Base-by-base conservation (phyloP, 2,329 filamentous ascomycete species). In the Pseudocercospora macadamiae region DNA sequence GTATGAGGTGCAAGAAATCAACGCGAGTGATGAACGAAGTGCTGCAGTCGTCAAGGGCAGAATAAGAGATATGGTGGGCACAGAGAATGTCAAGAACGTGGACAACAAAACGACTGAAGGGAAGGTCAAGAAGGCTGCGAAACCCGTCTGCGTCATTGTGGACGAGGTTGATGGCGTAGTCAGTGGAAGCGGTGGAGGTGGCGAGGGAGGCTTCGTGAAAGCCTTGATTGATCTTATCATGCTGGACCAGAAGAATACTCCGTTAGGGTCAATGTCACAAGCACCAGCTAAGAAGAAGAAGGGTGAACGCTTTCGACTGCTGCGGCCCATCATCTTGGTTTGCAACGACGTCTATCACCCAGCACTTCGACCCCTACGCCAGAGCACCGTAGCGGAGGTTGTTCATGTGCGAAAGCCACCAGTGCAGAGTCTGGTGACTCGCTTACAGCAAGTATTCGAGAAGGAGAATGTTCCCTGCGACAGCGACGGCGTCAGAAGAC, bases 271-370 rank as follows among this genome's bases (percentile, higher is more conserved):
- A 9, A 42, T 73, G 25, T 64, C 66, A 28, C 73, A 77, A 60
- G 66, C 70, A 14, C 67, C 71, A 1, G 59, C 64, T 18, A 68
- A 64, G 28, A 90, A 86, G 75, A 49, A 91, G 36, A 49, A 85
- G 74, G 88, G 88, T 0, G 93, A 97, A 69, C 89, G 88, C 59
- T 99, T 99, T 71, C 85, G 89, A 39, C 83, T 97, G 62, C 84
- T 96, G 76, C 84, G 95, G 45, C 95, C 95, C 0, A 80, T 99
- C 26, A 91, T 99, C 51, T 81, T 99, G 48, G 95, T 99, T 67
- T 99, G 95, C 79, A 99, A 99, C 69, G 96, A 99, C 73, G 86
- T 97, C 1, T 99, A 99, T 70, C 92, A 96, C 66, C 88, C 93
- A 3, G 90, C 93, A 18, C 82, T 99, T 37, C 85, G 92, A 25